Evolutionary conservation across 2,329 filamentous ascomycete genomes (phyloP).

Genomic region (Claviceps sp.): DNA sequence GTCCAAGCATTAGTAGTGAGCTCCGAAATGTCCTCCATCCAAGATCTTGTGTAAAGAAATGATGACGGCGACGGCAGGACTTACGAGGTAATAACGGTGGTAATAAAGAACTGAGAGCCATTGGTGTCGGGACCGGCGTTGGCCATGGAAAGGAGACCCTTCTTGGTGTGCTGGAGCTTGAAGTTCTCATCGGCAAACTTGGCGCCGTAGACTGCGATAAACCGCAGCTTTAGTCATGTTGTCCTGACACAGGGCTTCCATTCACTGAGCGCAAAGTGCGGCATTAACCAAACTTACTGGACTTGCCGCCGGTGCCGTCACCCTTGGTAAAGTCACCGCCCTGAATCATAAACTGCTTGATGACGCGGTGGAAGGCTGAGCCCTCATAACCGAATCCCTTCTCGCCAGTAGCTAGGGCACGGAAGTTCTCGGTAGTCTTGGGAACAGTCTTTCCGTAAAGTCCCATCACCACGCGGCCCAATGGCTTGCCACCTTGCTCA

Average conservation of each 20-base stretch:
- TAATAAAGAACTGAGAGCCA: constrained; percentile 85
- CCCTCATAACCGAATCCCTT: constrained; percentile 76
- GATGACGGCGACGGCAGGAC: constrained; percentile 11
- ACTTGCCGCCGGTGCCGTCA: constrained; percentile 75
- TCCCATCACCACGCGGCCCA: constrained; percentile 68
- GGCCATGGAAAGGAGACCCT: constrained; percentile 72
- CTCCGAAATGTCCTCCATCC: too few relatives aligned
- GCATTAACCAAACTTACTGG: constrained; percentile 39
- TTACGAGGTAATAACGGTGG: constrained; percentile 64
- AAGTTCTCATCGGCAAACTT: constrained; percentile 89
- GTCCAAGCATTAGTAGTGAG: background rate
- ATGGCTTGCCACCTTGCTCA: constrained; percentile 55
- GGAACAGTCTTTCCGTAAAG: constrained; percentile 82
- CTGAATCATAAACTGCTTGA: constrained; percentile 87
- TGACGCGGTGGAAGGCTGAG: constrained; percentile 78
- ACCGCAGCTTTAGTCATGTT: constrained; percentile 10
- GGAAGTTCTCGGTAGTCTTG: constrained; percentile 61
- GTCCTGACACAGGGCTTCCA: background rate
- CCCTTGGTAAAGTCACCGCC: constrained; percentile 77
- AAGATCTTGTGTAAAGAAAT: background rate
- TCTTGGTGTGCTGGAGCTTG: constrained; percentile 85
- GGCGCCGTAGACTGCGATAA: constrained; percentile 54
- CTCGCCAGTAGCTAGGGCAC: constrained; percentile 70
- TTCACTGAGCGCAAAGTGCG: background rate
- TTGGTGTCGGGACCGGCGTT: constrained; percentile 79